Evolutionary conservation across 305 asterid genomes (phyloP).

Genomic region (Ajuga reptans): DNA sequence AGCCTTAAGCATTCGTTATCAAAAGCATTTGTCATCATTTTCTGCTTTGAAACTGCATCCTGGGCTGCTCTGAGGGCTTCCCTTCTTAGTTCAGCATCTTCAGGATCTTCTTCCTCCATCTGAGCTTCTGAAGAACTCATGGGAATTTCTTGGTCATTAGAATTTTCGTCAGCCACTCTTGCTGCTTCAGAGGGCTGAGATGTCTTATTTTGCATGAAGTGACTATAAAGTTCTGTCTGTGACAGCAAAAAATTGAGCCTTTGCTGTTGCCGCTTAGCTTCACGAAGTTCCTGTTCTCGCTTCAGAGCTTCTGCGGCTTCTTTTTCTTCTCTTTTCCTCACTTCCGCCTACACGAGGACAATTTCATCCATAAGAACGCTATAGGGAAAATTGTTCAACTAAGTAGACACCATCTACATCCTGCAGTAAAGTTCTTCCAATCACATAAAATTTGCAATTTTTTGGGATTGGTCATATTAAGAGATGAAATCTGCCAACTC

Average conservation of each 20-base stretch:
- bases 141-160: conserved; percentile 44
- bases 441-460: not conserved
- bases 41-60: conserved; percentile 98
- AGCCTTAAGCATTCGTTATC: conserved; percentile 76
- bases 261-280: conserved; percentile 96
- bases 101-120: conserved; percentile 72
- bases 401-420: not conserved
- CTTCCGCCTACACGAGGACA: conserved; percentile 65
- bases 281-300: conserved; percentile 98
- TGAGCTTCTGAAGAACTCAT: conserved; percentile 50
- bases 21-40: conserved; percentile 73
- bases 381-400: conserved; percentile 8
- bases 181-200: conserved; percentile 58
- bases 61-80: conserved; percentile 98
- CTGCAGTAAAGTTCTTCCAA: not conserved
- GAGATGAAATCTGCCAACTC: not conserved
- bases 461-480: not conserved
- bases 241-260: conserved; percentile 91
- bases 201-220: conserved; percentile 94
- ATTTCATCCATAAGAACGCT: conserved; percentile 15
- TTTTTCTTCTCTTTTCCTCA: conserved; percentile 90
- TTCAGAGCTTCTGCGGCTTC: conserved; percentile 99
- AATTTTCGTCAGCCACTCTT: conserved; percentile 39
- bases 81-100: conserved; percentile 85
- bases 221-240: conserved; percentile 97